Evolutionary conservation across 768 basidiomycete genomes (phyloP).

Genomic region (Guyanaporus albipodus): DNA sequence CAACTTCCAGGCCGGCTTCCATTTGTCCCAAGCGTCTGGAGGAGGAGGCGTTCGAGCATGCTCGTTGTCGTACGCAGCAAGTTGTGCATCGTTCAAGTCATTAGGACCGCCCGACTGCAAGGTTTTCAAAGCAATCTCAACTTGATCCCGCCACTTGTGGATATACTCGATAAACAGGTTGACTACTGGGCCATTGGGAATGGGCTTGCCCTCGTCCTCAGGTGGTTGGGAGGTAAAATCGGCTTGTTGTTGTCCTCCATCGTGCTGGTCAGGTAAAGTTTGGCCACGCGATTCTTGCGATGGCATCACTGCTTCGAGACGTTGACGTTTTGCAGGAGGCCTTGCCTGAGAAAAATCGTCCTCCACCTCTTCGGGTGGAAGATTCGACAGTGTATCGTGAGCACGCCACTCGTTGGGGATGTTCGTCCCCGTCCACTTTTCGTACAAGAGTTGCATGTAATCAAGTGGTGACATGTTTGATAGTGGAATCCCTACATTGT

Average conservation of each 20-base stretch:
- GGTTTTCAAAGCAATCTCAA: not conserved
- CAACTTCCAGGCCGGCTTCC: not conserved
- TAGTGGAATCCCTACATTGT: not conserved
- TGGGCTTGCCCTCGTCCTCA: not conserved
- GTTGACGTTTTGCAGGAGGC: not conserved
- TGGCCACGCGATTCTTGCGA: not conserved
- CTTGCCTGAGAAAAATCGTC: not conserved
- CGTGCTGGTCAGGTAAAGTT: not conserved
- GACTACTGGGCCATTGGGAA: not conserved
- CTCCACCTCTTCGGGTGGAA: not conserved
- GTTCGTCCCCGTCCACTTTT: not conserved
- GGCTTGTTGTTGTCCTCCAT: not conserved
- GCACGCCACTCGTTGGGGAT: not conserved
- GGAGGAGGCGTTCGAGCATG: not conserved
- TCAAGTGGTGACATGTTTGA: accelerated
- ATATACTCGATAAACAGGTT: slow-evolving; percentile 1
- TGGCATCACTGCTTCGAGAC: not conserved
- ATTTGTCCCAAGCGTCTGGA: not conserved
- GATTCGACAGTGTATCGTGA: not conserved
- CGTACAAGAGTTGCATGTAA: not conserved
- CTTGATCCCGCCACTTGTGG: not conserved
- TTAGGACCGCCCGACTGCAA: not conserved
- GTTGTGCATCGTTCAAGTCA: not conserved
- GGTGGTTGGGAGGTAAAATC: not conserved
- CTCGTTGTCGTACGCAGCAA: not conserved